phyloP scores from a whole-genome alignment of 495 filamentous ascomycete species.

The Collariella sp. region DNA sequence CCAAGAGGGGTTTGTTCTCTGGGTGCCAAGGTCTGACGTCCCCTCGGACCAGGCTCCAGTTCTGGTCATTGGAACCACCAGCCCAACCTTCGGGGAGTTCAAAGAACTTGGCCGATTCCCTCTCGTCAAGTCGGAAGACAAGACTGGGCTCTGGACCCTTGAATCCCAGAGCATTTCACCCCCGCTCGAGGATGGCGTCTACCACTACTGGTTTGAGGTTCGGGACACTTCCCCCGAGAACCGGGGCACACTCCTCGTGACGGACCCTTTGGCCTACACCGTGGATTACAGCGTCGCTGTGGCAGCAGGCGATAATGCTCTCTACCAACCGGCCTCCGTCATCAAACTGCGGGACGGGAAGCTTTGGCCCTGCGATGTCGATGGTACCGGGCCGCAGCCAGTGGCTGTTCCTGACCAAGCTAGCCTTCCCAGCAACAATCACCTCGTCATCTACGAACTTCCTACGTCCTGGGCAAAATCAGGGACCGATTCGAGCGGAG shows the following conservation, averaged over 20 bases:
- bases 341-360: slow-evolving; percentile 23
- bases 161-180: slow-evolving; percentile 15
- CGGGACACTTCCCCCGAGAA: slow-evolving; percentile 11
- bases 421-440: slow-evolving; percentile 25
- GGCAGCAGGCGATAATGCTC: background rate
- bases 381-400: slow-evolving; percentile 15
- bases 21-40: slow-evolving; percentile 13
- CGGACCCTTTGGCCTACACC: slow-evolving; percentile 26
- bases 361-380: slow-evolving; percentile 24
- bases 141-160: slow-evolving; percentile 21
- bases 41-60: background rate
- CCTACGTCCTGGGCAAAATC: slow-evolving; percentile 25
- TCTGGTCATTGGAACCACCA: slow-evolving; percentile 14
- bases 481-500: background rate
- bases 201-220: slow-evolving; percentile 27
- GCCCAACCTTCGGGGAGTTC: background rate
- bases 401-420: slow-evolving; percentile 10
- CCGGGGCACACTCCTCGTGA: slow-evolving; percentile 8
- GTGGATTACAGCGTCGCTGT: slow-evolving; percentile 17
- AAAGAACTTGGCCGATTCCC: slow-evolving; percentile 8
- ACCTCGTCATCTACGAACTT: slow-evolving; percentile 28
- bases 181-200: slow-evolving; percentile 15
- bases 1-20: slow-evolving; percentile 22
- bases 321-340: slow-evolving; percentile 19
- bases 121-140: background rate